These are phyloP conservation scores for Sporothrix euskadiensis DNA, from an alignment of 2,329 filamentous ascomycete genomes.

Conservation along the genomic window DNA sequence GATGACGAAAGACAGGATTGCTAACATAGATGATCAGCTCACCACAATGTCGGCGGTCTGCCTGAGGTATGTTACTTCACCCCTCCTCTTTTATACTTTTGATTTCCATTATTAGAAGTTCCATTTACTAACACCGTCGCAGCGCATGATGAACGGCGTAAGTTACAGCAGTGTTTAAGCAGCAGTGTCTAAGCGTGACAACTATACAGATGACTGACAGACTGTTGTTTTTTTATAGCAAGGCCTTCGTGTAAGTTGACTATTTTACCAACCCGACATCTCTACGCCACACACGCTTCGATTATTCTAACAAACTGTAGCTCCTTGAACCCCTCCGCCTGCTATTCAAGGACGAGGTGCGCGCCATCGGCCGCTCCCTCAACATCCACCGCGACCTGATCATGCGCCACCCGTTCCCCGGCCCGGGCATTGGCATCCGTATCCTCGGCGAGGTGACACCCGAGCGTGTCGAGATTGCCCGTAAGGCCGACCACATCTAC, in stretches of 20 bases:
- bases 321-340: slow-evolving; percentile 77
- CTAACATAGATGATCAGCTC: slow-evolving; percentile 37
- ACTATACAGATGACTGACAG: neutral
- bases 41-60: slow-evolving; percentile 50
- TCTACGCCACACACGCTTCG: neutral
- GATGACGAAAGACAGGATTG: neutral
- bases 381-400: slow-evolving; percentile 74
- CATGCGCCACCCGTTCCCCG: slow-evolving; percentile 56
- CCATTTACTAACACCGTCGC: neutral
- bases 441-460: slow-evolving; percentile 82
- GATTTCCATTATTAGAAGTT: neutral
- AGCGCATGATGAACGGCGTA: slow-evolving; percentile 41
- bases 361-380: slow-evolving; percentile 66
- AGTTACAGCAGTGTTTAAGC: slow-evolving; percentile 20
- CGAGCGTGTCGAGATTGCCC: slow-evolving; percentile 74
- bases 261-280: neutral
- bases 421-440: slow-evolving; percentile 66
- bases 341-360: slow-evolving; percentile 76
- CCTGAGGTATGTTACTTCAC: slow-evolving; percentile 36
- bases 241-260: slow-evolving; percentile 26
- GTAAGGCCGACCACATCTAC: slow-evolving; percentile 77
- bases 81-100: neutral
- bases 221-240: slow-evolving; percentile 19
- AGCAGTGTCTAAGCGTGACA: neutral
- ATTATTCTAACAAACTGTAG: slow-evolving; percentile 44